Conservation (phyloP, 495 filamentous ascomycete species). For the Poronia punctata region DNA sequence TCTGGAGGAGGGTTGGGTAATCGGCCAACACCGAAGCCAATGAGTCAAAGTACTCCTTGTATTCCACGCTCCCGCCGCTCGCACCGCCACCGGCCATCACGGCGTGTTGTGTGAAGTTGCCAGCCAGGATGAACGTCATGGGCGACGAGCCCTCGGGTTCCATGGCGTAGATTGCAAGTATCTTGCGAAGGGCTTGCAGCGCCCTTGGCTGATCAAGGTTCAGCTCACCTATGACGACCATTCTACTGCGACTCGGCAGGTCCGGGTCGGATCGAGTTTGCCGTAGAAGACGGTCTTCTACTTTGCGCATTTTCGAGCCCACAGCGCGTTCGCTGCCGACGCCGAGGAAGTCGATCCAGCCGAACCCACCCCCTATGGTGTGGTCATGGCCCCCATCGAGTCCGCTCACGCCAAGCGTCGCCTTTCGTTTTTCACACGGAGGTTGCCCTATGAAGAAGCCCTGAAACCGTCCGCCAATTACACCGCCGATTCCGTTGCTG, state of each 20-base stretch:
- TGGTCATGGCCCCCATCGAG: constrained; percentile 46
- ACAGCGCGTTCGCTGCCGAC: constrained; percentile 82
- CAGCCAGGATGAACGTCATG: constrained; percentile 69
- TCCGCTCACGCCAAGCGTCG: constrained; percentile 62
- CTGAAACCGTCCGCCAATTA: constrained; percentile 82
- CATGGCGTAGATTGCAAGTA: constrained; percentile 63
- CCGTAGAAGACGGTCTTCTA: constrained; percentile 49
- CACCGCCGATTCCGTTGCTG: constrained; percentile 75
- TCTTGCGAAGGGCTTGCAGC: constrained; percentile 66
- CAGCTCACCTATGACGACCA: constrained; percentile 73
- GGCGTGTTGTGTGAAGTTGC: constrained; percentile 74
- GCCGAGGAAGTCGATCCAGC: constrained; percentile 94
- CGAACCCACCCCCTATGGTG: constrained; percentile 73
- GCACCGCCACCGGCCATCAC: constrained; percentile 61
- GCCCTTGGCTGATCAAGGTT: constrained; percentile 75
- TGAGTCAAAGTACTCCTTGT: constrained; percentile 88
- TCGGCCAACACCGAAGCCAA: constrained; percentile 79
- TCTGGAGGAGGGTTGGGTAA: constrained; percentile 72
- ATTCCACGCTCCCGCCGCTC: constrained; percentile 73
- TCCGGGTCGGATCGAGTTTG: constrained; percentile 16
- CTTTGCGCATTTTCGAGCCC: constrained; percentile 71
- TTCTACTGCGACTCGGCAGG: constrained; percentile 38
- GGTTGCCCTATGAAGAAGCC: constrained; percentile 85
- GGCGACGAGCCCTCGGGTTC: constrained; percentile 59
- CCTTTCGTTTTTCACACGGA: constrained; percentile 75